Evolutionary conservation across 177 flowering plant genomes (phyloP).

Genomic region (Viscum album): DNA sequence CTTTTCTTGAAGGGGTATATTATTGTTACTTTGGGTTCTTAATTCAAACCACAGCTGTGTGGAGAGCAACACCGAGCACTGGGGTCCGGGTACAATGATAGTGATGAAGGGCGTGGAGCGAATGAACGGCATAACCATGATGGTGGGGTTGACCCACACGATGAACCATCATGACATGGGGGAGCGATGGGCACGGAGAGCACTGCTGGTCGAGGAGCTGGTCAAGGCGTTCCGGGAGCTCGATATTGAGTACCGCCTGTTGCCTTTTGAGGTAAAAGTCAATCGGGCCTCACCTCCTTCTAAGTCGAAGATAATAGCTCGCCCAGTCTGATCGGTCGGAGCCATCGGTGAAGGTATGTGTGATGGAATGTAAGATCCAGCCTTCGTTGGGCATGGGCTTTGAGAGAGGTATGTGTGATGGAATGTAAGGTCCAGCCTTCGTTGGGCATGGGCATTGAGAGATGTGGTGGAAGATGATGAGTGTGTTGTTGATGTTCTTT

Average conservation of each 20-base stretch:
- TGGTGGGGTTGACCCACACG: conserved; percentile 17
- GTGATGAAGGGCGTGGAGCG: conserved; percentile 18
- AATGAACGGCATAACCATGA: conserved; percentile 20
- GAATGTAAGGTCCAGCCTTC: too few relatives aligned
- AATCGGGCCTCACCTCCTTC: conserved; percentile 4
- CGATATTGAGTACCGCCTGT: conserved; percentile 23
- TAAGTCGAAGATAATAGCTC: too few relatives aligned
- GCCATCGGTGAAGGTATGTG: too few relatives aligned
- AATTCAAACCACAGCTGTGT: conserved; percentile 24
- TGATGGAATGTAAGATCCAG: too few relatives aligned
- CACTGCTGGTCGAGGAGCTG: conserved; percentile 21
- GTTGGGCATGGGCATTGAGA: too few relatives aligned
- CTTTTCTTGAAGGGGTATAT: too few relatives aligned
- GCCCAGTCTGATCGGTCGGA: too few relatives aligned
- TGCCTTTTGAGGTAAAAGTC: conserved; percentile 25
- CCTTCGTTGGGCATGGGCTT: neutral
- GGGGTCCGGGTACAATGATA: conserved; percentile 20
- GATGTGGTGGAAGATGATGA: too few relatives aligned
- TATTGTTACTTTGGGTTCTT: too few relatives aligned
- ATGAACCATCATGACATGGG: conserved; percentile 24
- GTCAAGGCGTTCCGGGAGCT: conserved; percentile 21
- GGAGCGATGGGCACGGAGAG: conserved; percentile 25
- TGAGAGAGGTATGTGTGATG: neutral
- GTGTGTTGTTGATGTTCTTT: too few relatives aligned
- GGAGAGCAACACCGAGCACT: conserved; percentile 21